Evolutionary conservation across 495 filamentous ascomycete species (phyloP).

Genomic region (Pyrenopolyporus hunteri): DNA sequence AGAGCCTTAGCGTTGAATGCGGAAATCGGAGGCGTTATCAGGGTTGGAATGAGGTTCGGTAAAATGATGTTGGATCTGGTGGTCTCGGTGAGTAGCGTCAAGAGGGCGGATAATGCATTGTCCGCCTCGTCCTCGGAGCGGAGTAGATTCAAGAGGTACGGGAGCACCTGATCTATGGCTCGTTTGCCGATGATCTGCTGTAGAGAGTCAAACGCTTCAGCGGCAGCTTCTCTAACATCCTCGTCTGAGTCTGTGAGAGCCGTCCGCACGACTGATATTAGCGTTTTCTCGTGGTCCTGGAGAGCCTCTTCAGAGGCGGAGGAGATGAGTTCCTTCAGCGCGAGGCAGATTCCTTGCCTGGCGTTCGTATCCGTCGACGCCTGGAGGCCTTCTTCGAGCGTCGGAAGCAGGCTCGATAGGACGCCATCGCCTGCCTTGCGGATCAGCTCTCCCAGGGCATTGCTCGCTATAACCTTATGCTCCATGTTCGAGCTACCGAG

Average conservation of each 20-base stretch:
- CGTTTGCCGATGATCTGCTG: conserved; percentile 93
- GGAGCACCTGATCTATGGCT: conserved; percentile 92
- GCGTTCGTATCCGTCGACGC: conserved; percentile 89
- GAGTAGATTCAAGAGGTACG: conserved; percentile 85
- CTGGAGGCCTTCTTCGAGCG: conserved; percentile 90
- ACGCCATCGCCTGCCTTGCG: conserved; percentile 95
- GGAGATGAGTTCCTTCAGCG: conserved; percentile 87
- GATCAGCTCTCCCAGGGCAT: conserved; percentile 94
- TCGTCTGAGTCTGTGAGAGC: conserved; percentile 88
- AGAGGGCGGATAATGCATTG: conserved; percentile 87
- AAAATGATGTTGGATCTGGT: conserved; percentile 95
- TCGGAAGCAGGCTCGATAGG: conserved; percentile 83
- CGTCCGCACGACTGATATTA: conserved; percentile 92
- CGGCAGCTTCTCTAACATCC: conserved; percentile 92
- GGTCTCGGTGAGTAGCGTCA: conserved; percentile 91
- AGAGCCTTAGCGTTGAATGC: conserved; percentile 93
- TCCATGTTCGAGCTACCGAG: conserved; percentile 96
- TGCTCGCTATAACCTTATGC: conserved; percentile 97
- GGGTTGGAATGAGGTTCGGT: conserved; percentile 91
- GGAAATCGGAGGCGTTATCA: conserved; percentile 87
- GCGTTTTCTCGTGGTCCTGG: conserved; percentile 91
- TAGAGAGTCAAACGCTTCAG: conserved; percentile 93
- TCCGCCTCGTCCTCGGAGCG: conserved; percentile 84
- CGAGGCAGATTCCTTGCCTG: conserved; percentile 97
- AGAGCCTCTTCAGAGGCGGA: conserved; percentile 89